Percentiles rank a stretch among this genome's conserved stretches.
These are phyloP conservation scores for Ceratorhiza oryzae-sativae DNA, from an alignment of 1,284 basidiomycete species.

Conservation along the genomic window DNA sequence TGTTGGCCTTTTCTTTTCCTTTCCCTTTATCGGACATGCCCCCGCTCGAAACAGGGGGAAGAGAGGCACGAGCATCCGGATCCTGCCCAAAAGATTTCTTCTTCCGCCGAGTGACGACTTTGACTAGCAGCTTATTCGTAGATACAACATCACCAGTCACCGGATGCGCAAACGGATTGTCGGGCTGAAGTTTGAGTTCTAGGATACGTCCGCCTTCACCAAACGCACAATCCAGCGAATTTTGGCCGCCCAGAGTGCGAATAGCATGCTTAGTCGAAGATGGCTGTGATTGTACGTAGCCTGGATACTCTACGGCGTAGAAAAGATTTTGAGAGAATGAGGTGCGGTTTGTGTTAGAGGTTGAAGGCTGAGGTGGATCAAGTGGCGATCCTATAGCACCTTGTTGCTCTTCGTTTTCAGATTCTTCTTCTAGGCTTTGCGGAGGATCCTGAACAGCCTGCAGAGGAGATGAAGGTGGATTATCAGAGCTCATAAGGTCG, in stretches of 20 bases:
- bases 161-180: constrained; percentile 80
- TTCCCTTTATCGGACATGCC: neutral
- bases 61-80: neutral
- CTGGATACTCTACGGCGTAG: constrained; percentile 89
- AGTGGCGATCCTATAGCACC: neutral
- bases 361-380: neutral
- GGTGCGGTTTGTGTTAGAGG: constrained; percentile 47
- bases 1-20: constrained; percentile 42
- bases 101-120: constrained; percentile 70
- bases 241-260: constrained; percentile 70
- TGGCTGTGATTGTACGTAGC: constrained; percentile 67
- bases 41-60: too few species aligned
- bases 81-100: constrained; percentile 38
- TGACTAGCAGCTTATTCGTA: constrained; percentile 81
- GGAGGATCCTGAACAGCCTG: neutral
- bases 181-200: constrained; percentile 76
- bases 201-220: constrained; percentile 60
- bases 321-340: constrained; percentile 62
- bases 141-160: constrained; percentile 77
- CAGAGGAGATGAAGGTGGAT: constrained; percentile 4
- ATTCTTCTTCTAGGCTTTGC: neutral
- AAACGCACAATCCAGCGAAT: constrained; percentile 76
- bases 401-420: neutral
- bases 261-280: constrained; percentile 70
- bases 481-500: constrained; percentile 8